These are phyloP conservation scores for Cystobasidiaceae sp. DNA, from an alignment of 1,284 basidiomycete species.

Conservation along the genomic window DNA sequence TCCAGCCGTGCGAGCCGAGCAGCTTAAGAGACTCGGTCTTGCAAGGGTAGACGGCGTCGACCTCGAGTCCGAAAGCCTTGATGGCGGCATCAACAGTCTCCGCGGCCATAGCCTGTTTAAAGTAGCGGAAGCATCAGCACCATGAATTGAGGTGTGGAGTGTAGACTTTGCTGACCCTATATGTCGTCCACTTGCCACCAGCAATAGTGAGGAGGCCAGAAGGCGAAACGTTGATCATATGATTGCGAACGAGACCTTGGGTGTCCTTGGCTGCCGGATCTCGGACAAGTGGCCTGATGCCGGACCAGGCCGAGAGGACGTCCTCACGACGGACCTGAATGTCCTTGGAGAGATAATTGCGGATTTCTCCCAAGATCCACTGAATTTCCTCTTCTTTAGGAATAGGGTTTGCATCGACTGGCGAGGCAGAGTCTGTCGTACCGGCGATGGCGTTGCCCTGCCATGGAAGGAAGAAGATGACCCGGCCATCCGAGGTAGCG, in stretches of 20 bases:
- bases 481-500: slow-evolving; percentile 88
- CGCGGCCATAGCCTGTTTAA: slow-evolving; percentile 77
- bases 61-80: slow-evolving; percentile 64
- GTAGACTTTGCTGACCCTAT: slow-evolving; percentile 46
- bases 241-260: slow-evolving; percentile 84
- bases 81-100: slow-evolving; percentile 89
- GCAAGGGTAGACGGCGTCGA: slow-evolving; percentile 59
- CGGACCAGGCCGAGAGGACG: slow-evolving; percentile 92
- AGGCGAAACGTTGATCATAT: slow-evolving; percentile 80
- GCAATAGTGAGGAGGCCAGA: slow-evolving; percentile 88
- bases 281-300: slow-evolving; percentile 80
- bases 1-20: slow-evolving; percentile 93
- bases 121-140: not conserved
- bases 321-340: slow-evolving; percentile 93
- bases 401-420: slow-evolving; percentile 70
- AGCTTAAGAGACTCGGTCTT: slow-evolving; percentile 76
- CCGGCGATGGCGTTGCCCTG: slow-evolving; percentile 96
- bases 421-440: slow-evolving; percentile 82
- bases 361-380: slow-evolving; percentile 90
- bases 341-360: slow-evolving; percentile 82
- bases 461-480: slow-evolving; percentile 99
- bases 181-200: slow-evolving; percentile 99
- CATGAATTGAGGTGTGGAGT: not conserved
- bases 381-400: slow-evolving; percentile 91
- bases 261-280: slow-evolving; percentile 77